phyloP scores from a whole-genome alignment of 805 yeast species.

The Wickerhamomyces silvicola region DNA sequence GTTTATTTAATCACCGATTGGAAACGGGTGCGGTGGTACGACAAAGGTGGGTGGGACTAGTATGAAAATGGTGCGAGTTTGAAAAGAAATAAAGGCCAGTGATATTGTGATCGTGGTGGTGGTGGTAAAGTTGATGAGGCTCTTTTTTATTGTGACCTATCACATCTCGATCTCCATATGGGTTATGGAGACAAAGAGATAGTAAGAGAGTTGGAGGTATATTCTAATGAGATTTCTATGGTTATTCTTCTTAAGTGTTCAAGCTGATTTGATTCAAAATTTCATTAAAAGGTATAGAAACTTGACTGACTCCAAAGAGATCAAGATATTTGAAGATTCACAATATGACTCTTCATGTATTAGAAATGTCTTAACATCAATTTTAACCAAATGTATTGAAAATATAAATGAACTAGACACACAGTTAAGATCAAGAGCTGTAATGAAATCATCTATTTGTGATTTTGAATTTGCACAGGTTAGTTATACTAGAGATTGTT shows the following conservation, averaged over 20 bases:
- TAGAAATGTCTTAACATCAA: slow-evolving; percentile 31
- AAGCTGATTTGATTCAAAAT: slow-evolving; percentile 12
- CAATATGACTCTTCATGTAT: slow-evolving; percentile 26
- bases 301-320: slow-evolving; percentile 7
- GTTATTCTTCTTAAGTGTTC: neutral
- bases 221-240: too few relatives aligned
- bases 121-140: too few relatives aligned
- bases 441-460: slow-evolving; percentile 46
- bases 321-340: slow-evolving; percentile 6
- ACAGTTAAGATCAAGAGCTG: slow-evolving; percentile 30
- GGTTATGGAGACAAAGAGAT: too few relatives aligned
- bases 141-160: too few relatives aligned
- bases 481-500: slow-evolving; percentile 24
- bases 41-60: too few relatives aligned
- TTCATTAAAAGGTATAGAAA: slow-evolving; percentile 13
- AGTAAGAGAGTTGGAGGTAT: too few relatives aligned
- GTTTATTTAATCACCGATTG: too few relatives aligned
- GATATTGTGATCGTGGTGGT: too few relatives aligned
- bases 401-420: slow-evolving; percentile 30
- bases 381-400: slow-evolving; percentile 35
- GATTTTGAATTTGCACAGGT: slow-evolving; percentile 45
- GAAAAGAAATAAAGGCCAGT: too few relatives aligned
- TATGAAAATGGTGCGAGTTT: too few relatives aligned
- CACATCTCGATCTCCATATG: too few relatives aligned
- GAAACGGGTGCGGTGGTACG: too few relatives aligned